A percentile compares a stretch with the other conserved stretches of the same genome.
Evolutionary conservation across 768 basidiomycete genomes (phyloP).

Genomic region (Boletus reticuloceps): DNA sequence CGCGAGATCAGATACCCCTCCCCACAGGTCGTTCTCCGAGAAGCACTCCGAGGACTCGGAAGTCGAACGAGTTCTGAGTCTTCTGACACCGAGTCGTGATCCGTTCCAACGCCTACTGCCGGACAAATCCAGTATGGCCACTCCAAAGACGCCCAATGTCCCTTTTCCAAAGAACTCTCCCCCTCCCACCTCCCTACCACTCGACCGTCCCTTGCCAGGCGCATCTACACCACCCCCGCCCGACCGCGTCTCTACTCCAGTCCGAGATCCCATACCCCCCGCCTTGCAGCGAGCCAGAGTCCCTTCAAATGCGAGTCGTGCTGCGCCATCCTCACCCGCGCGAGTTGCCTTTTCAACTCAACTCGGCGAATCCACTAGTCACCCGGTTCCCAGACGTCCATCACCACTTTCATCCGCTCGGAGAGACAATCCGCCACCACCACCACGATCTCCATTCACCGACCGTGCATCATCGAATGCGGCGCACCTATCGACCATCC

Average conservation of each 20-base stretch:
- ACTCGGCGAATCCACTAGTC: slow-evolving; percentile 8
- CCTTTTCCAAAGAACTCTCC: slow-evolving; percentile 1
- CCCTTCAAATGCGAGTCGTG: slow-evolving; percentile 14
- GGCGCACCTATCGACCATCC: slow-evolving; percentile 5
- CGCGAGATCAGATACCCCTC: slow-evolving; percentile 16
- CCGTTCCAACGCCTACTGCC: slow-evolving; percentile 27
- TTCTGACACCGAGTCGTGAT: slow-evolving; percentile 19
- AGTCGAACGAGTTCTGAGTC: neutral
- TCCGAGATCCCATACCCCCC: slow-evolving; percentile 13
- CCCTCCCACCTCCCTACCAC: neutral
- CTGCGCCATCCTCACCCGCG: slow-evolving; percentile 5
- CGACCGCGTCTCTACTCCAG: slow-evolving; percentile 16
- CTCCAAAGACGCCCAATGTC: slow-evolving; percentile 4
- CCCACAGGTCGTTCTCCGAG: slow-evolving; percentile 6
- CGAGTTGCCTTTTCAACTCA: slow-evolving; percentile 9
- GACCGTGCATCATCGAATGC: slow-evolving; percentile 10
- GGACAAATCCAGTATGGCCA: slow-evolving; percentile 12
- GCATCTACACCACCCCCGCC: slow-evolving; percentile 6
- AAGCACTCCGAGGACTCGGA: slow-evolving; percentile 3
- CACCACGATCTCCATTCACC: slow-evolving; percentile 6
- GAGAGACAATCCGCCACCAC: slow-evolving; percentile 12
- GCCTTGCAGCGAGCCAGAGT: slow-evolving; percentile 19
- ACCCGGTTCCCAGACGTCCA: slow-evolving; percentile 13
- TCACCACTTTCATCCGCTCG: slow-evolving; percentile 10
- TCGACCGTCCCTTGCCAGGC: slow-evolving; percentile 2